Conservation (phyloP, 139 green algal genomes). For the Chlamydomonas asymmetrica region DNA sequence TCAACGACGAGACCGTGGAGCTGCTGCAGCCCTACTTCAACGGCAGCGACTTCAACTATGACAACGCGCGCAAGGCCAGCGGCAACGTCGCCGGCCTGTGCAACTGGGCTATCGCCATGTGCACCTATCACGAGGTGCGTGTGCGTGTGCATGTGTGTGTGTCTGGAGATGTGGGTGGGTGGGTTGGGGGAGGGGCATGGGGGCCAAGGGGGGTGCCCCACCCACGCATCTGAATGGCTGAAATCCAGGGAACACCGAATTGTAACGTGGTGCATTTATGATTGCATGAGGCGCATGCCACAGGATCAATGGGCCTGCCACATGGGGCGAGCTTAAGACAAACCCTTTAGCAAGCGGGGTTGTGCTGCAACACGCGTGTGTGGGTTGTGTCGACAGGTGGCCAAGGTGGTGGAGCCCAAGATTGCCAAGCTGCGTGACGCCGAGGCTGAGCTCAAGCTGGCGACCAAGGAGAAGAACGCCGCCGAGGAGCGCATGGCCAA, state of each 20-base stretch:
- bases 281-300: too few species aligned
- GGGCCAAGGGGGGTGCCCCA: too few species aligned
- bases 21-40: conserved; percentile 91
- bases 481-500: conserved; percentile 87
- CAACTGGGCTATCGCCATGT: conserved; percentile 94
- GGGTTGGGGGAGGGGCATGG: too few species aligned
- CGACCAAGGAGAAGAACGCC: conserved; percentile 87
- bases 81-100: conserved; percentile 89
- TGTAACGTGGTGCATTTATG: too few species aligned
- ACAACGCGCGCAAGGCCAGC: conserved; percentile 84
- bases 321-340: too few species aligned
- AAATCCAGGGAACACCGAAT: too few species aligned
- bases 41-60: conserved; percentile 90
- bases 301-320: too few species aligned
- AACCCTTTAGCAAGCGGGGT: too few species aligned
- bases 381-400: conserved; percentile 22
- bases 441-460: conserved; percentile 85
- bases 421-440: conserved; percentile 81
- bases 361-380: too few species aligned
- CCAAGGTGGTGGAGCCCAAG: conserved; percentile 91
- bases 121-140: conserved; percentile 94
- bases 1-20: conserved; percentile 92
- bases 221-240: too few species aligned
- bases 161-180: too few species aligned
- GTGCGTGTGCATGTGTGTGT: too few species aligned